Percentiles rank a stretch among this genome's conserved stretches.
phyloP scores from a whole-genome alignment of 179 eudicot species.

The Silene vulgaris region DNA sequence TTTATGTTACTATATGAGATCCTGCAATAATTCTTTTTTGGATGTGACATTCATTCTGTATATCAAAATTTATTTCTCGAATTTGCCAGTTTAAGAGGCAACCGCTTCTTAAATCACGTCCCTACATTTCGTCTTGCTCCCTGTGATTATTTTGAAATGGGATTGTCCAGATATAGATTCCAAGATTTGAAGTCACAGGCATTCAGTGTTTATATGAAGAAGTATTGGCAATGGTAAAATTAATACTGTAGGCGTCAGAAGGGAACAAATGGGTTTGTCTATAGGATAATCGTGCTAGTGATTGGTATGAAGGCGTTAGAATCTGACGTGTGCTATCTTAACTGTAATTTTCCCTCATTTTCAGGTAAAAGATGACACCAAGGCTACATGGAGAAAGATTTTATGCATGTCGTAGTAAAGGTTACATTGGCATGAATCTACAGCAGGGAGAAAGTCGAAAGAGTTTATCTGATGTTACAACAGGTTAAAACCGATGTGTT shows the following conservation, averaged over 20 bases:
- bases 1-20: not conserved
- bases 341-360: slow-evolving; percentile 3
- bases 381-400: not conserved
- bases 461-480: not conserved
- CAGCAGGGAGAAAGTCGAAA: not conserved
- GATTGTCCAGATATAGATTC: not conserved
- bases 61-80: slow-evolving; percentile 6
- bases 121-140: not conserved
- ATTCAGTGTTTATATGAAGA: not conserved
- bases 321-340: not conserved
- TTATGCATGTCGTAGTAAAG: slow-evolving; percentile 6
- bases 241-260: not conserved
- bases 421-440: not conserved
- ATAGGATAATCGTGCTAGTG: not conserved
- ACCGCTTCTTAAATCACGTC: not conserved
- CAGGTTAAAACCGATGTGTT: slow-evolving; percentile 5
- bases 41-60: slow-evolving; percentile 14
- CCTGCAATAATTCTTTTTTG: slow-evolving; percentile 3
- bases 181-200: slow-evolving; percentile 6
- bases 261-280: not conserved
- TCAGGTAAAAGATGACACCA: not conserved
- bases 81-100: slow-evolving; percentile 11
- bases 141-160: not conserved
- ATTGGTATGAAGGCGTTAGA: not conserved
- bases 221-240: not conserved